Evolutionary conservation across 495 filamentous ascomycete genomes (phyloP), one percentile per base, ranked within the genome.

Genomic region (Hypoxylon cercidicola): DNA sequence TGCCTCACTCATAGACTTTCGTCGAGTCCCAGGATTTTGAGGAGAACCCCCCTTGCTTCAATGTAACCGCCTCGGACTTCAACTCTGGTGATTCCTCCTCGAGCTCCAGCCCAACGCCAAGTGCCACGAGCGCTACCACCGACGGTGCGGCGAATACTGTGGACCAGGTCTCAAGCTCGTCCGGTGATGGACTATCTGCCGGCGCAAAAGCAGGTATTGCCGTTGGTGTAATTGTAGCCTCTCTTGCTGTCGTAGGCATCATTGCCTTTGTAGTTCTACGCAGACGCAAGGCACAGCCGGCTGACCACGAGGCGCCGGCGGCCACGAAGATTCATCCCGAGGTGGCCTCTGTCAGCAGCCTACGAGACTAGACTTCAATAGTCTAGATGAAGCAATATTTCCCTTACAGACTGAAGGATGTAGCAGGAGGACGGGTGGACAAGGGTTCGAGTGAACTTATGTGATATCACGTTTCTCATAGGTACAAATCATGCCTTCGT

Each of bases 191-290:
- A 13, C 66, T 84, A 12, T 80, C 79, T 23, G 67, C 53, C 0
- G 81, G 78, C 12, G 77, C 78, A 11, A 81, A 80, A 64, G 80
- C 79, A 1, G 81, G 81, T 23, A 78, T 81, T 47, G 78, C 78
- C 18, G 72, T 83, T n/a, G 81, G 77, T n/a, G 67, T 67, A 18
- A 63, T 80, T n/a, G 75, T 79, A 3, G 81, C 77, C 12, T 74
- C 69, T 13, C 60, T 73, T 11, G 55, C 58, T 13, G 32, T 74
- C 20, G 66, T 73, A 1, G 67, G 64, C 15, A 46, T 40, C 10
- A 47, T 66, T 18, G 72, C 72, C 0, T 72, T 72, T 30, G 18
- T 53, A n/a, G 40, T 74, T 13, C 59, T 72, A 16, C 66, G 72
- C 54, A 63, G 35, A 21, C 58, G 59, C 21, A 68, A 23, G 32